phyloP scores from a whole-genome alignment of 805 yeast species.

The Candida oleophila region DNA sequence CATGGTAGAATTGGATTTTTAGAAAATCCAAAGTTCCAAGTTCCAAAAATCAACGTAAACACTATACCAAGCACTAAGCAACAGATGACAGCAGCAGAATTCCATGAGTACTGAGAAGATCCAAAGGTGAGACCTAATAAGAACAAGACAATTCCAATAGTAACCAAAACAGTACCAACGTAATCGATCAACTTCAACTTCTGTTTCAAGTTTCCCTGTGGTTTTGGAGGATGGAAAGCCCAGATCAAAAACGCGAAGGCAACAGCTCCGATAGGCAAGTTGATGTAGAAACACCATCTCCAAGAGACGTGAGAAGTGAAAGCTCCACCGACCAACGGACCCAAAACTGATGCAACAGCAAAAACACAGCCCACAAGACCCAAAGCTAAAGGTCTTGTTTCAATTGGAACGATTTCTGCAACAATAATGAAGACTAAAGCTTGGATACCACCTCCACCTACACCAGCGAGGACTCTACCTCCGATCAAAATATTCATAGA shows the following conservation, averaged over 20 bases:
- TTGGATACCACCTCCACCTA: constrained; percentile 39
- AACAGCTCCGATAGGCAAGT: constrained; percentile 61
- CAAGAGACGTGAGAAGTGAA: constrained; percentile 57
- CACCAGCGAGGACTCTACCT: constrained; percentile 37
- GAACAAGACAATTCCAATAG: constrained; percentile 42
- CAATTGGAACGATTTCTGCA: constrained; percentile 30
- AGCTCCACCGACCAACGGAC: constrained; percentile 67
- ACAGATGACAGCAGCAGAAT: constrained; percentile 49
- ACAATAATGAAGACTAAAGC: constrained; percentile 26
- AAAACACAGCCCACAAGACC: constrained; percentile 40
- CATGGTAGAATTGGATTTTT: constrained; percentile 45
- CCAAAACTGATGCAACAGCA: constrained; percentile 50
- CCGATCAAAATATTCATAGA: constrained; percentile 41
- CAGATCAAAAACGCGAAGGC: constrained; percentile 36
- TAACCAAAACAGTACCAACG: constrained; percentile 41
- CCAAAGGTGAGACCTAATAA: constrained; percentile 53
- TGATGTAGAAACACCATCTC: constrained; percentile 76
- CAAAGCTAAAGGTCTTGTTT: constrained; percentile 34
- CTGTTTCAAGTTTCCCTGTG: constrained; percentile 32
- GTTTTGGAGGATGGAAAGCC: constrained; percentile 47
- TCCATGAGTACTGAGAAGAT: constrained; percentile 48
- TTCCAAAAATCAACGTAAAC: constrained; percentile 26
- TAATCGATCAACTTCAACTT: constrained; percentile 47
- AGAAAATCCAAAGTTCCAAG: constrained; percentile 43
- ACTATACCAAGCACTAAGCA: constrained; percentile 47